Percentiles rank a stretch among this genome's conserved stretches.
phyloP scores from a whole-genome alignment of 1,139 yeast species.

The Kodamaea sp. region DNA sequence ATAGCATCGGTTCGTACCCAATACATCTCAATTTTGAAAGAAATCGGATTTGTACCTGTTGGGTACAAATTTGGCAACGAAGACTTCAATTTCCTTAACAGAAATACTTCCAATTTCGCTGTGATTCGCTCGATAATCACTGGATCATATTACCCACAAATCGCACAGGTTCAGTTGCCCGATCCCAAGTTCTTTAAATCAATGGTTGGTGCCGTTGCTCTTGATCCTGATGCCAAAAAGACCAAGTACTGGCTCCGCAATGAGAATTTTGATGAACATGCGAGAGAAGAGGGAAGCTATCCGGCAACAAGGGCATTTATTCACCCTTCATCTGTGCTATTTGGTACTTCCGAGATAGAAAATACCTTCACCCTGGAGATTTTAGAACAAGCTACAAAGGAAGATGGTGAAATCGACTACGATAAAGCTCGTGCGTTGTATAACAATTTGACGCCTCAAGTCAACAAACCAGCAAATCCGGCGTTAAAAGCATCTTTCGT shows the following conservation, averaged over 20 bases:
- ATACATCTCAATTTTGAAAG: conserved; percentile 62
- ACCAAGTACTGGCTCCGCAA: conserved; percentile 73
- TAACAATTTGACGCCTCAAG: conserved; percentile 33
- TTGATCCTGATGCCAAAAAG: conserved; percentile 75
- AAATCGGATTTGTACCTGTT: conserved; percentile 69
- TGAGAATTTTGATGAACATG: conserved; percentile 25
- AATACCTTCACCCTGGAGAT: conserved; percentile 10
- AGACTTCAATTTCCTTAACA: conserved; percentile 27
- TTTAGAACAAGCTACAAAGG: conserved; percentile 27
- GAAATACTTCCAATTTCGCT: conserved; percentile 47
- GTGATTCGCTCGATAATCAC: conserved; percentile 67
- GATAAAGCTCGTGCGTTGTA: conserved; percentile 26
- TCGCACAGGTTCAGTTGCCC: conserved; percentile 78
- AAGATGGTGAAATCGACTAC: conserved; percentile 38
- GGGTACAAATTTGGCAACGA: conserved; percentile 28
- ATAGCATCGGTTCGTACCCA: conserved; percentile 69
- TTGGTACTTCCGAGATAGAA: conserved; percentile 25
- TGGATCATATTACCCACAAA: conserved; percentile 78
- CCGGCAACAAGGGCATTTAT: conserved; percentile 71
- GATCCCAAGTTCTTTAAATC: conserved; percentile 71
- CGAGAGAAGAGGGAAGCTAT: conserved; percentile 9
- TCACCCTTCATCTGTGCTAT: conserved; percentile 79
- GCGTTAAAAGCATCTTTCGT: conserved; percentile 50
- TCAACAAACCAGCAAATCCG: conserved; percentile 19
- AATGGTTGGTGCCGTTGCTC: conserved; percentile 73